A percentile compares a stretch with the other conserved stretches of the same genome.
These are phyloP conservation scores for Cytospora schulzeri DNA, from an alignment of 2,329 filamentous ascomycete genomes.

Conservation along the genomic window DNA sequence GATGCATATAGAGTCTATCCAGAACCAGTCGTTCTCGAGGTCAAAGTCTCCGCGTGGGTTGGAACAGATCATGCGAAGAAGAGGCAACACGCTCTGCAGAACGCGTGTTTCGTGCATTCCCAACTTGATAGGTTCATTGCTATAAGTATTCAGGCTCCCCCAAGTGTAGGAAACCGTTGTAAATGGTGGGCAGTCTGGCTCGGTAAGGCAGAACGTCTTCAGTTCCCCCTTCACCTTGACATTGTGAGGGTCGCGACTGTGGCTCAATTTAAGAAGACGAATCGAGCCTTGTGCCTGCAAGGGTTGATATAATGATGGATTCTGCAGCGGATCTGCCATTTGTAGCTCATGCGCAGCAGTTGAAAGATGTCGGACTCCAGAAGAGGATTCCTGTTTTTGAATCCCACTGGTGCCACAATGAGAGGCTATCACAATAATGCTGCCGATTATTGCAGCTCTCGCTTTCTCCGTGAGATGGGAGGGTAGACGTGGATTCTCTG, in stretches of 20 bases:
- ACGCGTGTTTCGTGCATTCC: not conserved
- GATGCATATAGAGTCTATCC: slow-evolving; percentile 25
- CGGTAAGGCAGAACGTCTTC: slow-evolving; percentile 6
- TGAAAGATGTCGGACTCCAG: not conserved
- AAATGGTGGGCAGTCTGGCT: slow-evolving; percentile 13
- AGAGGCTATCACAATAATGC: not conserved
- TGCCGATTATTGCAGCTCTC: not conserved
- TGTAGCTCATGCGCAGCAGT: not conserved
- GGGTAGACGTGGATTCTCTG: too few relatives aligned
- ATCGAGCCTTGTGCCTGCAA: slow-evolving; percentile 2
- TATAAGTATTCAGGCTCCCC: slow-evolving; percentile 3
- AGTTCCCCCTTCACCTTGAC: slow-evolving; percentile 14
- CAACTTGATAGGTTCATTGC: not conserved
- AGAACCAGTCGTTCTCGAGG: slow-evolving; percentile 13
- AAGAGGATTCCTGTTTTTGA: not conserved
- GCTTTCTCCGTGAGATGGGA: not conserved
- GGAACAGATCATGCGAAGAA: slow-evolving; percentile 22
- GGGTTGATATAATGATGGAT: slow-evolving; percentile 3
- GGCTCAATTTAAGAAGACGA: slow-evolving; percentile 13
- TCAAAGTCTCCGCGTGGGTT: not conserved
- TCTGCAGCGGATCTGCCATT: not conserved
- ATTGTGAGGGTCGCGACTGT: not conserved
- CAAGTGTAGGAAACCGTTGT: slow-evolving; percentile 21
- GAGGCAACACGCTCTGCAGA: slow-evolving; percentile 5
- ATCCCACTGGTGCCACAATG: not conserved